Conservation (phyloP, 176 grass and related monocot species). For the Coix lacrymajobi region DNA sequence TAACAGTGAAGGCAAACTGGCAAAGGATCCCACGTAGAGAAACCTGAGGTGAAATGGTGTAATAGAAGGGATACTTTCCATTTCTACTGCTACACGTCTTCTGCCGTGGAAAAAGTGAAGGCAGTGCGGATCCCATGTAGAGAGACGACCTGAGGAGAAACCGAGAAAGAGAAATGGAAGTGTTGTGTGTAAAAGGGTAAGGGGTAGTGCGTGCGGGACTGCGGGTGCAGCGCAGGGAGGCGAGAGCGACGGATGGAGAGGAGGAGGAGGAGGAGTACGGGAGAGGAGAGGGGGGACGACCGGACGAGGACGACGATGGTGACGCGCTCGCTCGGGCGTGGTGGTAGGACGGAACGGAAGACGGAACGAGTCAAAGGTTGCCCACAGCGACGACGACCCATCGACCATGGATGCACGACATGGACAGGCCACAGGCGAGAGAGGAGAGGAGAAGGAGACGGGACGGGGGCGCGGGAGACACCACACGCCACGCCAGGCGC, state of each 20-base stretch:
- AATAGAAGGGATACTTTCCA: too few relatives aligned
- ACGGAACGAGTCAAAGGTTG: conserved; percentile 40
- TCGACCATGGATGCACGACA: neutral
- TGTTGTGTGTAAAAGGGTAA: too few relatives aligned
- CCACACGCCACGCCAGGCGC: neutral
- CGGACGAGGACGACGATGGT: neutral
- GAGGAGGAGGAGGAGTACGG: neutral
- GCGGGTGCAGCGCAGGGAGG: too few relatives aligned
- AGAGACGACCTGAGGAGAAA: too few relatives aligned
- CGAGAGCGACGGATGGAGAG: neutral
- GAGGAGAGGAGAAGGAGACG: neutral
- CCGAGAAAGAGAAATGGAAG: too few relatives aligned
- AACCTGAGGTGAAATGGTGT: too few relatives aligned
- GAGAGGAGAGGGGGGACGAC: neutral
- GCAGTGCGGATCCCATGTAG: too few relatives aligned
- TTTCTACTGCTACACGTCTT: too few relatives aligned
- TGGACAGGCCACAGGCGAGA: neutral
- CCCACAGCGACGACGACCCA: conserved; percentile 4
- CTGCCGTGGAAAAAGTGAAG: too few relatives aligned
- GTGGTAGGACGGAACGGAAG: neutral
- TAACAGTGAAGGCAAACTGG: too few relatives aligned
- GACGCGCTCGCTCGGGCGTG: neutral
- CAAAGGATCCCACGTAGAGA: too few relatives aligned
- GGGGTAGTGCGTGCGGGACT: too few relatives aligned
- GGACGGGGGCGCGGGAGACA: neutral